A percentile compares a stretch with the other conserved stretches of the same genome.
phyloP scores from a whole-genome alignment of 805 yeast species.

The Candida ovalis region DNA sequence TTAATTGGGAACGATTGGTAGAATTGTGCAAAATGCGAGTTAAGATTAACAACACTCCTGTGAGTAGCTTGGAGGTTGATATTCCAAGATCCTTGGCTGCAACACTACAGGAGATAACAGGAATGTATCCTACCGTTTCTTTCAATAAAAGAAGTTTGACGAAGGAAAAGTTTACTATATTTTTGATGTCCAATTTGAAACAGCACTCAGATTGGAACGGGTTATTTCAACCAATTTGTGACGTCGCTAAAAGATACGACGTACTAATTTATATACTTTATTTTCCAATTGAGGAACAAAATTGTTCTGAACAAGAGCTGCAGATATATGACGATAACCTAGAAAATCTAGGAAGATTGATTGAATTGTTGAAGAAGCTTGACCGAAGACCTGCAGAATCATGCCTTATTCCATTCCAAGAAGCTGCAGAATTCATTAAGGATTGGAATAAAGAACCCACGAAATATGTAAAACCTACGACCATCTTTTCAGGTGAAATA shows the following conservation, averaged over 20 bases:
- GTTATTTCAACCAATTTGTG: slow-evolving; percentile 11
- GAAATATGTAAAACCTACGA: slow-evolving; percentile 44
- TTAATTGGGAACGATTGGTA: slow-evolving; percentile 15
- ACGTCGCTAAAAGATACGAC: slow-evolving; percentile 11
- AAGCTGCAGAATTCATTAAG: slow-evolving; percentile 8
- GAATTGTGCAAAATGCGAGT: slow-evolving; percentile 10
- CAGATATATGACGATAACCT: slow-evolving; percentile 9
- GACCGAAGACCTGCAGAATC: slow-evolving; percentile 19
- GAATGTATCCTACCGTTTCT: slow-evolving; percentile 9
- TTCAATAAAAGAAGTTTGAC: slow-evolving; percentile 8
- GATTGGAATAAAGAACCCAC: slow-evolving; percentile 21
- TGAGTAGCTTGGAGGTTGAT: slow-evolving; percentile 24
- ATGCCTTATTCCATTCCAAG: slow-evolving; percentile 5
- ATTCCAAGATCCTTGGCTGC: slow-evolving; percentile 26
- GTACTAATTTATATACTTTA: slow-evolving; percentile 14
- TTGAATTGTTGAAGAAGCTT: slow-evolving; percentile 5
- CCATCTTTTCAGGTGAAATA: slow-evolving; percentile 44
- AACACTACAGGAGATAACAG: slow-evolving; percentile 19
- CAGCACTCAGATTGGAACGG: slow-evolving; percentile 17
- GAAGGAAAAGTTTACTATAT: slow-evolving; percentile 16
- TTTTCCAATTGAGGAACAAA: slow-evolving; percentile 10
- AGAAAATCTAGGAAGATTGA: not conserved
- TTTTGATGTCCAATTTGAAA: slow-evolving; percentile 18
- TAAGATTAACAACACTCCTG: slow-evolving; percentile 14
- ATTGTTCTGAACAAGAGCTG: slow-evolving; percentile 2